These are phyloP conservation scores for Berkeleyomyces rouxiae DNA, from an alignment of 2,329 filamentous ascomycete genomes.

Conservation along the genomic window DNA sequence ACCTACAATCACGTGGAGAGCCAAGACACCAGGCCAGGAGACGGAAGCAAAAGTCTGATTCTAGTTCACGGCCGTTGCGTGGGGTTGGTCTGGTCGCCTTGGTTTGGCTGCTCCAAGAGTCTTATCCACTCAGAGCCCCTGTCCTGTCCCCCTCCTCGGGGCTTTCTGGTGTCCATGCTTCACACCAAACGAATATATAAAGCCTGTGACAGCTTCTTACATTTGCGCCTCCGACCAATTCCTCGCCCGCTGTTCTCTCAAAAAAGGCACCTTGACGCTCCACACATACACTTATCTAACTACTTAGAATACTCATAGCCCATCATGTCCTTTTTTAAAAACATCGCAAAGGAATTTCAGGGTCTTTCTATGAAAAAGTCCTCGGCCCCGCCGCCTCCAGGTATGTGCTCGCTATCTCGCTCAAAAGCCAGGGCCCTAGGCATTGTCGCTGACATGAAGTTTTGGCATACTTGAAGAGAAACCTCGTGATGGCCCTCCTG, in stretches of 20 bases:
- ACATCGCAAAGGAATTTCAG: constrained; percentile 28
- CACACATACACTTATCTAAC: not conserved
- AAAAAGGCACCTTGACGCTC: too few relatives aligned
- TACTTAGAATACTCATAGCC: not conserved
- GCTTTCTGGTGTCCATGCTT: not conserved
- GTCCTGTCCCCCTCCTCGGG: not conserved
- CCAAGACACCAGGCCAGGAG: not conserved
- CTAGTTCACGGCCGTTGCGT: not conserved
- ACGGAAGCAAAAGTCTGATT: not conserved
- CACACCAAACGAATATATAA: not conserved
- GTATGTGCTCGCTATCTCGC: not conserved
- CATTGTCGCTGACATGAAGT: not conserved
- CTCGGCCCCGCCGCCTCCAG: not conserved
- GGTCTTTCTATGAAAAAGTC: constrained; percentile 26
- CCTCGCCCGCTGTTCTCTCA: not conserved
- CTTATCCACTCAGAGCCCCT: not conserved
- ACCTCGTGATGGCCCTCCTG: not conserved
- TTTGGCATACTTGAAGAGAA: not conserved
- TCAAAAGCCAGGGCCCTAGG: not conserved
- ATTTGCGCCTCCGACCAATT: not conserved
- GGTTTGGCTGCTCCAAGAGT: not conserved
- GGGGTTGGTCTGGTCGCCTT: not conserved
- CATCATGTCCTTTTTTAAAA: constrained; percentile 30
- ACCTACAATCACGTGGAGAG: not conserved
- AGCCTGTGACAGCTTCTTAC: not conserved